Evolutionary conservation across 331 rosid genomes (phyloP).

Genomic region (Pyracantha coccinea): DNA sequence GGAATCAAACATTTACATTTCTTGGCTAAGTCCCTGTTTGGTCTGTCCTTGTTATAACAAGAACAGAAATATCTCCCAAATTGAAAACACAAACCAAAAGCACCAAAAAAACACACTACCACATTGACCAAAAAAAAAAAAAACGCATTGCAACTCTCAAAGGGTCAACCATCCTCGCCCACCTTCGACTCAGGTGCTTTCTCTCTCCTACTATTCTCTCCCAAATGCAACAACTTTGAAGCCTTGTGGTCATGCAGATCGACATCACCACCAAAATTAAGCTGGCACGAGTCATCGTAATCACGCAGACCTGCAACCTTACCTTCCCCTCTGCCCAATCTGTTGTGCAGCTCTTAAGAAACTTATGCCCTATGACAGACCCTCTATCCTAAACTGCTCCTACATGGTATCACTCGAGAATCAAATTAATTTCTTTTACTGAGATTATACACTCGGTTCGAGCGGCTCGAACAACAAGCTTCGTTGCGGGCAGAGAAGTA

Average conservation of each 20-base stretch:
- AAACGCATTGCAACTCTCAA: too few species aligned
- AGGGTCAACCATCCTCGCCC: too few species aligned
- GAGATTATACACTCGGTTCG: too few species aligned
- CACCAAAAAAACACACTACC: background rate
- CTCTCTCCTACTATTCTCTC: too few species aligned
- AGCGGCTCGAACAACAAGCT: too few species aligned
- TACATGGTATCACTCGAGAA: too few species aligned
- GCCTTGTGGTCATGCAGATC: conserved; percentile 19
- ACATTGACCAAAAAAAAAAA: too few species aligned
- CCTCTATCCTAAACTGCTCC: background rate
- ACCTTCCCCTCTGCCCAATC: background rate
- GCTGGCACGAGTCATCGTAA: conserved; percentile 5
- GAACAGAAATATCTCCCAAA: background rate
- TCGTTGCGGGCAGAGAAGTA: too few species aligned
- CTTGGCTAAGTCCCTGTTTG: conserved; percentile 13
- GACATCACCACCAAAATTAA: conserved; percentile 21
- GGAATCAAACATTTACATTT: background rate
- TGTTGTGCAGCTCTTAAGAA: background rate
- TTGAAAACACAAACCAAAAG: background rate
- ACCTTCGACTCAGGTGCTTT: too few species aligned
- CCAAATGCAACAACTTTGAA: conserved; percentile 9
- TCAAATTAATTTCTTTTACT: too few species aligned
- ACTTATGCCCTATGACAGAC: background rate
- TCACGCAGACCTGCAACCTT: background rate
- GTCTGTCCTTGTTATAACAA: background rate